Evolutionary conservation across 257 asterid genomes (phyloP).

Genomic region (Osmanthus fragrans): DNA sequence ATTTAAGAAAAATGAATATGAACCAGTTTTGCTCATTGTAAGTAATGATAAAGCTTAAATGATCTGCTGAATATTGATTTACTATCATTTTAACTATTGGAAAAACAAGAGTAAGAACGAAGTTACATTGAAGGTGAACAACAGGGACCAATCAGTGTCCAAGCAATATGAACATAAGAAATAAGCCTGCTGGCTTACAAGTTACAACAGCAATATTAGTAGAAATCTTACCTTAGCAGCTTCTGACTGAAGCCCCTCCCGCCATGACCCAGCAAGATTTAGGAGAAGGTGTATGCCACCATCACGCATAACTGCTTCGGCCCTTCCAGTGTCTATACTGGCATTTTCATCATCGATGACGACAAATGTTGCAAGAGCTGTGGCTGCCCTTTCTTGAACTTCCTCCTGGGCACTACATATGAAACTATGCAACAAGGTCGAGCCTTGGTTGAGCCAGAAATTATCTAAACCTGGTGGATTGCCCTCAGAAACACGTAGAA

Average conservation of each 20-base stretch:
- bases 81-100: neutral
- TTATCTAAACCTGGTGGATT: conserved; percentile 66
- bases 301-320: conserved; percentile 68
- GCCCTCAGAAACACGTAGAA: conserved; percentile 75
- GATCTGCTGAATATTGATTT: conserved; percentile 7
- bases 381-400: conserved; percentile 88
- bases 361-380: conserved; percentile 75
- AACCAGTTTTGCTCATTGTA: conserved; percentile 10
- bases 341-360: conserved; percentile 86
- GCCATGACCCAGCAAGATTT: conserved; percentile 71
- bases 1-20: conserved; percentile 17
- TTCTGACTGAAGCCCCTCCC: conserved; percentile 84
- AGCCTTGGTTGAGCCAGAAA: conserved; percentile 86
- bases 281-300: conserved; percentile 67
- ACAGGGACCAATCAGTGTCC: no score
- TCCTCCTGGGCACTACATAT: conserved; percentile 74
- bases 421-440: conserved; percentile 60
- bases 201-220: no score
- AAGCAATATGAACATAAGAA: no score
- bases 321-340: conserved; percentile 70
- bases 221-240: conserved; percentile 63
- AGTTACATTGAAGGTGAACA: neutral
- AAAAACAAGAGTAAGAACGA: neutral
- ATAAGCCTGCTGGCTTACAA: no score
- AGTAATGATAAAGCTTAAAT: conserved; percentile 4